Conservation (phyloP, 805 yeast genomes). For the Wickerhamomyces chaumierensis region DNA sequence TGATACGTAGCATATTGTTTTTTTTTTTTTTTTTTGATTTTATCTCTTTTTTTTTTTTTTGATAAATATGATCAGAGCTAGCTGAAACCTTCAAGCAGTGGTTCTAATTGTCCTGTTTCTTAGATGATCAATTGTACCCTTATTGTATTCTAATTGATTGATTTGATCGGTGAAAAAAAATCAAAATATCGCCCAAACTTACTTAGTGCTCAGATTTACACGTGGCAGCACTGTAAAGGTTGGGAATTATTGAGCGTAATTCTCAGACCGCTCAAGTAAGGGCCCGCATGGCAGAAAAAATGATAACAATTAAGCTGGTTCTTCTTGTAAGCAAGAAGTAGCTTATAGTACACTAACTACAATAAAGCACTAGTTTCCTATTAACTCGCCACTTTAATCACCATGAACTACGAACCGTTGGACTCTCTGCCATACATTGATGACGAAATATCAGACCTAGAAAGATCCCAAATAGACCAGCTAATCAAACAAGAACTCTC, state of each 20-base stretch:
- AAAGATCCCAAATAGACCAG: slow-evolving; percentile 25
- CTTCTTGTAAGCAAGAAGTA: too few species aligned
- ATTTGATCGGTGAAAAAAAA: background rate
- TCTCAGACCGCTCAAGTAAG: slow-evolving; percentile 1
- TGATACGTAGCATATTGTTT: too few species aligned
- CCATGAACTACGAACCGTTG: slow-evolving; percentile 22
- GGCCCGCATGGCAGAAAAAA: too few species aligned
- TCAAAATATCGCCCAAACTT: background rate
- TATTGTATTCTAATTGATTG: background rate
- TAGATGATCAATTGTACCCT: slow-evolving; percentile 2
- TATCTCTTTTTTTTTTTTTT: too few species aligned
- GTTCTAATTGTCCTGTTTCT: too few species aligned
- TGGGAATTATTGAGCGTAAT: slow-evolving; percentile 1
- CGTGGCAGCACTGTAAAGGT: background rate
- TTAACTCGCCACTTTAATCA: too few species aligned
- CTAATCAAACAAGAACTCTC: slow-evolving; percentile 19
- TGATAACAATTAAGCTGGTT: too few species aligned
- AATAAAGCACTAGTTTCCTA: too few species aligned
- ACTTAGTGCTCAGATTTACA: slow-evolving; percentile 10
- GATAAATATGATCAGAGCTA: too few species aligned
- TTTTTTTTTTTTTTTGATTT: too few species aligned
- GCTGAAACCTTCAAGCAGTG: too few species aligned
- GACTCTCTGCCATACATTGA: slow-evolving; percentile 31
- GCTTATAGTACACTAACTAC: too few species aligned
- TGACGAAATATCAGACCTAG: slow-evolving; percentile 23